Base-by-base conservation (phyloP, 352 stramenopile genomes). In the Phytophthora cajani region DNA sequence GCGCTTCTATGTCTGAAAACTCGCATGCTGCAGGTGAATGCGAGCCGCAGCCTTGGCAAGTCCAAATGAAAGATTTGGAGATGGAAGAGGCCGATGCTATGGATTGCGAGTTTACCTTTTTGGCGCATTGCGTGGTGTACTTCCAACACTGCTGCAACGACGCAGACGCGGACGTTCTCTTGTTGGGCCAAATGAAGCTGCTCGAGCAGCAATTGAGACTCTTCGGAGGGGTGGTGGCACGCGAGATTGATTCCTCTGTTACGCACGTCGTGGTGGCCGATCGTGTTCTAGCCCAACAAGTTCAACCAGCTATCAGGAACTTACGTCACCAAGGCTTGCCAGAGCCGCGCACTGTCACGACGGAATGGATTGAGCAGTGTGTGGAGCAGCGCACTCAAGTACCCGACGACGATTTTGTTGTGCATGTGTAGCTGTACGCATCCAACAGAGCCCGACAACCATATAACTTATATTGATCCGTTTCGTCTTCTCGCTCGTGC, bases 51-150 rank as follows among this genome's bases (percentile, higher is more conserved):
- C 71, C 68, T 51, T 96, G 87, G 86, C 83, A 96, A 60, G 44
- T 67, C 2, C 57, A 72, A 46, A 64, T 92, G 19, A 66, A 69
- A 50, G 33, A 60, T 21, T 57, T 93, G 25, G 62, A 77, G 0
- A 81, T 72, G 8, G 89, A 94, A 69, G 83, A 91, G 56, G 78
- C 84, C 25, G 82, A 92, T 53, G 83, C 81, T 23, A 90, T 94
- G 81, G 80, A 91, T 12, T 82, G 64, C 36, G 70, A 79, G 46
- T 80, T 78, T 57, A 95, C 88, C n/a, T 92, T 88, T 49, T 72
- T 96, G 7, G 75, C 75, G 7, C 89, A 94, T 61, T 96, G 89
- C 33, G 75, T 90, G 1, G 81, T 92, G 17, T 94, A 93, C 58
- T 71, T 74, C 80, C 72, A 77, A 27, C 33, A 32, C 64, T 21